A percentile compares a stretch with the other conserved stretches of the same genome.
phyloP scores from a whole-genome alignment of 495 filamentous ascomycete genomes.

The Neurospora pannonica region DNA sequence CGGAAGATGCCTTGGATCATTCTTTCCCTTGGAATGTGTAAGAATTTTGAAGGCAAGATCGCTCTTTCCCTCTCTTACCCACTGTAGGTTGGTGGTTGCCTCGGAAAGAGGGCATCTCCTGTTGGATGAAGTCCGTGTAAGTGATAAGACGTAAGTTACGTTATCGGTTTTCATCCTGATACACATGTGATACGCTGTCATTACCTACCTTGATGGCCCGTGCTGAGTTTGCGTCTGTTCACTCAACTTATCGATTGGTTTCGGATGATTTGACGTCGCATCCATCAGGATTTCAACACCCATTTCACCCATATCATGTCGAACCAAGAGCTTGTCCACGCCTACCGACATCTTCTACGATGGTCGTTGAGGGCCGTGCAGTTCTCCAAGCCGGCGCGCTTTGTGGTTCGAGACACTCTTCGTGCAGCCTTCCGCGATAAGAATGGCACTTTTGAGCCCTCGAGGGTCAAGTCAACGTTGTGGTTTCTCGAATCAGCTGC shows the following conservation, averaged over 20 bases:
- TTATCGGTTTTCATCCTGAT: background rate
- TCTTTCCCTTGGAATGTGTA: constrained; percentile 1
- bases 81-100: background rate
- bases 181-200: background rate
- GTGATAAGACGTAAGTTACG: background rate
- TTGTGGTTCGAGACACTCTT: constrained; percentile 53
- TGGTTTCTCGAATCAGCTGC: constrained; percentile 67
- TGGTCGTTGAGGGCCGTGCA: constrained; percentile 67
- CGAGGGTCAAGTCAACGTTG: constrained; percentile 61
- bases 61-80: background rate
- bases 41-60: background rate
- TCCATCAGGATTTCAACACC: background rate
- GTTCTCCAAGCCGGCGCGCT: constrained; percentile 68
- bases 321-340: constrained; percentile 45
- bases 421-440: constrained; percentile 61
- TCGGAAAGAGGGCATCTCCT: background rate
- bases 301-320: constrained; percentile 12
- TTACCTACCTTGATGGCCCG: background rate
- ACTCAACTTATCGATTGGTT: background rate
- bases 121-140: background rate
- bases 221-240: background rate
- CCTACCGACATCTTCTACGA: constrained; percentile 74
- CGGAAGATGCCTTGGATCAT: constrained; percentile 6
- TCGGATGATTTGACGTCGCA: background rate
- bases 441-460: constrained; percentile 44